Evolutionary conservation across 2,329 filamentous ascomycete species (phyloP).

Genomic region (Colletotrichum melonis): DNA sequence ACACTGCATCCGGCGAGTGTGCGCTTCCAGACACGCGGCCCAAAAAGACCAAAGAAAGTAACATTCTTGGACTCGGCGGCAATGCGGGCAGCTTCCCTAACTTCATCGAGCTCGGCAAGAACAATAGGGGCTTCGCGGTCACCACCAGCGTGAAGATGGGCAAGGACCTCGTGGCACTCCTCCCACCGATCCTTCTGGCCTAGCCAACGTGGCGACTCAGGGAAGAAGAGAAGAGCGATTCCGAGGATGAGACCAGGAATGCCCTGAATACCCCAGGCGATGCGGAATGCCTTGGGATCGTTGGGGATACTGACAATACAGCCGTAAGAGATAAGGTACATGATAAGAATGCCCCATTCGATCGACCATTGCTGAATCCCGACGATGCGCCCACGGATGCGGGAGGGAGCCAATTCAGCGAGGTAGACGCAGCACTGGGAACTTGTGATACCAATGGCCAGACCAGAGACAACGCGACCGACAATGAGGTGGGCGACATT

Average conservation of each 20-base stretch:
- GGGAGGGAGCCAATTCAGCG: constrained; percentile 70
- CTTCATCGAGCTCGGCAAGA: constrained; percentile 67
- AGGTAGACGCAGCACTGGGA: constrained; percentile 77
- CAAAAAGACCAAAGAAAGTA: constrained; percentile 57
- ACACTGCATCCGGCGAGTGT: constrained; percentile 63
- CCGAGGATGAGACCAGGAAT: constrained; percentile 40
- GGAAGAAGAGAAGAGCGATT: constrained; percentile 35
- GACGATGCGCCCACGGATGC: constrained; percentile 72
- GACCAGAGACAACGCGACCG: constrained; percentile 70
- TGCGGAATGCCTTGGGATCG: constrained; percentile 69
- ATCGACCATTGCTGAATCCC: constrained; percentile 81
- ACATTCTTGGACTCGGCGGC: constrained; percentile 50
- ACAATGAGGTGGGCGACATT: constrained; percentile 66
- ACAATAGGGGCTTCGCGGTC: constrained; percentile 65
- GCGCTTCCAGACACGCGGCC: constrained; percentile 59
- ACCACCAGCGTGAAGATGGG: constrained; percentile 65
- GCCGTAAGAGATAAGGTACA: constrained; percentile 77
- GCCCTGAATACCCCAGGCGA: constrained; percentile 45
- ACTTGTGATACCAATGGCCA: constrained; percentile 74
- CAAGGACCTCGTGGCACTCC: constrained; percentile 35
- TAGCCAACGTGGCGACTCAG: constrained; percentile 34
- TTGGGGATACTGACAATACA: constrained; percentile 68
- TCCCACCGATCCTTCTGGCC: constrained; percentile 36
- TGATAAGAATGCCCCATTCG: constrained; percentile 73
- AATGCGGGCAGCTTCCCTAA: constrained; percentile 53